Evolutionary conservation across 2,329 filamentous ascomycete species (phyloP).

Genomic region (Cladosporium cucumerinum): DNA sequence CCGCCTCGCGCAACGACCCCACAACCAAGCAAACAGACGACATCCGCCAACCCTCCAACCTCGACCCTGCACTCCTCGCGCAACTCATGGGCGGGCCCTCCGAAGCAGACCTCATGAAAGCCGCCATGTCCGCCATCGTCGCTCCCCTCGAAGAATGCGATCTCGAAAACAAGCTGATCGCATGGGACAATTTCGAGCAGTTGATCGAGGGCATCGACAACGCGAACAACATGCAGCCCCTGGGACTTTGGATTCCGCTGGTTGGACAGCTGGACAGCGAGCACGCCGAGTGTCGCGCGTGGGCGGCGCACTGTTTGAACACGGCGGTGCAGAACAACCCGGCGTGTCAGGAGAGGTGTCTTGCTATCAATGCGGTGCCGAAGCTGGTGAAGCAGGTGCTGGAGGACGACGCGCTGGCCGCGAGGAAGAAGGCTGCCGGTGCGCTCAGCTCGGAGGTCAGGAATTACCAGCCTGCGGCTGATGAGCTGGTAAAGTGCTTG

Average conservation of each 20-base stretch:
- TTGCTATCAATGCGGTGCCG: conserved; percentile 64
- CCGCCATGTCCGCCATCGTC: conserved; percentile 73
- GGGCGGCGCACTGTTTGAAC: conserved; percentile 91
- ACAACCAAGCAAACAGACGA: conserved; percentile 23
- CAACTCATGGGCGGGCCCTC: conserved; percentile 78
- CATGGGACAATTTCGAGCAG: conserved; percentile 94
- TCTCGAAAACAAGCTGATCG: conserved; percentile 72
- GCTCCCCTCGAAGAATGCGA: conserved; percentile 54
- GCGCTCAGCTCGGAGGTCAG: conserved; percentile 81
- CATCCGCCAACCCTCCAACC: conserved; percentile 37
- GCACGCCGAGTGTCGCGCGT: conserved; percentile 70
- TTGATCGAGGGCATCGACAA: conserved; percentile 92
- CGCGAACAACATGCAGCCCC: conserved; percentile 81
- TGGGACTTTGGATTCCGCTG: conserved; percentile 79
- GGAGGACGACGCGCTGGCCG: conserved; percentile 58
- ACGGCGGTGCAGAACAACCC: conserved; percentile 96
- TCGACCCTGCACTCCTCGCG: conserved; percentile 68
- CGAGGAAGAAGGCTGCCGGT: conserved; percentile 83
- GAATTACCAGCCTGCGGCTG: conserved; percentile 78
- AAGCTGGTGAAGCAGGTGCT: conserved; percentile 64
- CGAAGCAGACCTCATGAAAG: conserved; percentile 88
- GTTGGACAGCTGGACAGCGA: conserved; percentile 65
- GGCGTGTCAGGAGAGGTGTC: conserved; percentile 71
- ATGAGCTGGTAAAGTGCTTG: conserved; percentile 64
- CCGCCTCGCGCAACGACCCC: conserved; percentile 35